A percentile compares a stretch with the other conserved stretches of the same genome.
Evolutionary conservation across 768 basidiomycete species (phyloP).

Genomic region (Kwoniella newhampshirensis): DNA sequence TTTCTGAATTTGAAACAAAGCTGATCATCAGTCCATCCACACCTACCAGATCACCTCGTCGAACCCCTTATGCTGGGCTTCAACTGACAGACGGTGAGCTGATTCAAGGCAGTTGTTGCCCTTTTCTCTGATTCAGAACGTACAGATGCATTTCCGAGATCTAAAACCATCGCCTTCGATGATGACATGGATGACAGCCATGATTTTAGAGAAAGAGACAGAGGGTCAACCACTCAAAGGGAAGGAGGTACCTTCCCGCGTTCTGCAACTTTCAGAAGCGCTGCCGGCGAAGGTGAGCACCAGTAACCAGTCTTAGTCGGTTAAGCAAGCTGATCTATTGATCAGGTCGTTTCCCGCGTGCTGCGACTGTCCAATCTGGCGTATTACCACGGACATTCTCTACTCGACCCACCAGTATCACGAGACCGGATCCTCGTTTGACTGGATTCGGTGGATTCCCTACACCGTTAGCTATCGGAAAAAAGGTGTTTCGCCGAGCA

Average conservation of each 20-base stretch:
- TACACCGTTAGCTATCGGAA: conserved; percentile 54
- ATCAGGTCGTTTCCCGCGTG: conserved; percentile 31
- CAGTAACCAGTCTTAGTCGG: background rate
- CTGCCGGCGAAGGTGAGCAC: conserved; percentile 20
- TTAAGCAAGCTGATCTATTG: background rate
- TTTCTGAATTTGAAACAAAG: background rate
- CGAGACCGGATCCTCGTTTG: conserved; percentile 31
- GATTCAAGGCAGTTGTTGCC: background rate
- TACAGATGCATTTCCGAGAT: conserved; percentile 50
- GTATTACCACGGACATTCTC: conserved; percentile 47
- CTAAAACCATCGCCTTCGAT: conserved; percentile 54
- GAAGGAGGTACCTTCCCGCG: conserved; percentile 46
- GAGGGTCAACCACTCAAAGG: conserved; percentile 30
- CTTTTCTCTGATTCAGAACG: background rate
- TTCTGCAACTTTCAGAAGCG: conserved; percentile 43
- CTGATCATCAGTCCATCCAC: conserved; percentile 5
- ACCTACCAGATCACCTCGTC: conserved; percentile 2
- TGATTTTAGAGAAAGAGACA: conserved; percentile 24
- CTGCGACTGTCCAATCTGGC: conserved; percentile 20
- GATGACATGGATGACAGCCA: conserved; percentile 42
- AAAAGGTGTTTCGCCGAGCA: conserved; percentile 58
- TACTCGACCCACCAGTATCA: conserved; percentile 32
- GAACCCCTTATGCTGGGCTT: conserved; percentile 21
- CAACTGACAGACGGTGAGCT: conserved; percentile 23
- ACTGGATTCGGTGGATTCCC: conserved; percentile 54